These are phyloP conservation scores for Effrenium voratum DNA, from an alignment of 73 alveolate species.

Conservation along the genomic window DNA sequence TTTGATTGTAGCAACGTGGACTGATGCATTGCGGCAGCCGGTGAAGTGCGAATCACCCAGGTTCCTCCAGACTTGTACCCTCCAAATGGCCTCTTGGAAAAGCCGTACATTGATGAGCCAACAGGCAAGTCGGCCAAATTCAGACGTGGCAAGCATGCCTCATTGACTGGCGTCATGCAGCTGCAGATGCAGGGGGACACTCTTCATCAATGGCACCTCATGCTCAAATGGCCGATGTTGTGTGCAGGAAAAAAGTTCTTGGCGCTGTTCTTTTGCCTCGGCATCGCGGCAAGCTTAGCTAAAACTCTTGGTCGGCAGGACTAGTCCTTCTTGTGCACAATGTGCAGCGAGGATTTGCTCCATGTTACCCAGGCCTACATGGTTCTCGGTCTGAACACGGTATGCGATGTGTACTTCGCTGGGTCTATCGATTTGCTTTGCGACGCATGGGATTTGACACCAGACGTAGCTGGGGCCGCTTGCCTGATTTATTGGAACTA, in stretches of 20 bases:
- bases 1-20: neutral
- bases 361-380: constrained; percentile 23
- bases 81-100: constrained; percentile 5
- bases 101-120: constrained; percentile 41
- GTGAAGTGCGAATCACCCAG: neutral
- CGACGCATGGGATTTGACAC: constrained; percentile 73
- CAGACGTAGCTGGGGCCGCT: constrained; percentile 86
- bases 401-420: constrained; percentile 82
- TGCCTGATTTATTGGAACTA: neutral
- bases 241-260: constrained; percentile 44
- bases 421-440: constrained; percentile 67
- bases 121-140: neutral
- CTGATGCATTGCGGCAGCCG: neutral
- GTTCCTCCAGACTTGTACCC: constrained; percentile 22
- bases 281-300: constrained; percentile 45
- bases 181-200: neutral
- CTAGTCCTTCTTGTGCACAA: neutral
- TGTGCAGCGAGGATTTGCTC: neutral
- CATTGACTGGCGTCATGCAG: neutral
- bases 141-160: neutral
- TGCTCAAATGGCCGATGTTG: neutral
- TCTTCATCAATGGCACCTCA: neutral
- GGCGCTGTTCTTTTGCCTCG: constrained; percentile 28
- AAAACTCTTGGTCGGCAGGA: neutral
- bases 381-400: constrained; percentile 82